Base-by-base conservation (phyloP, 768 basidiomycete genomes). In the Termitomyces sp. region DNA sequence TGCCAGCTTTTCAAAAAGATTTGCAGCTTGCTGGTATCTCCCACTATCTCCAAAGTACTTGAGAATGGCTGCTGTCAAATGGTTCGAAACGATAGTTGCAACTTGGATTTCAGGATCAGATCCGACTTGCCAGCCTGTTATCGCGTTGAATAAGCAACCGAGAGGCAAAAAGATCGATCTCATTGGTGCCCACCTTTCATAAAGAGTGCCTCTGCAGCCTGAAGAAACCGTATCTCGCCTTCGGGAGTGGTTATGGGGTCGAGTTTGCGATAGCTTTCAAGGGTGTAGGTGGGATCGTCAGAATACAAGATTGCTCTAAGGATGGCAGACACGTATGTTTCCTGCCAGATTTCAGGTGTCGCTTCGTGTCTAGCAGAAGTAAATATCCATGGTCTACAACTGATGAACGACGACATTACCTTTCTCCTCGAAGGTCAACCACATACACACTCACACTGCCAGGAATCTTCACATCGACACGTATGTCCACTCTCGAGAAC, bases 61-160 rank as follows among this genome's bases (percentile, higher is more conserved):
- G 78, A 98, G 83, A 63, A 98, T 82, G 0, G 91, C 96, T 12
- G 94, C 88, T 0, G 94, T 95, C 24, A 99, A 81, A 69, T 98
- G 97, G 69, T 99, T 99, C 24, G 94, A 95, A 5, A 97, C 93
- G 29, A 94, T 79, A 3, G 94, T 96, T 1, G 97, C 97, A 14
- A 99, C 96, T 68, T 99, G 97, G 24, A 98, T 96, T 72, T 99
- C 97, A 0, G 97, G 97, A 62, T 98, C 97, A 0, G 94, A 97
- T 2, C 96, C 97, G 8, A 98, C 90, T 68, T 97, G 95, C 97
- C 97, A 98, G 34, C 96, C 94, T 95, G 62, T n/a, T 13, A 24
- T 14, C 12, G 27, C 22, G 24, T 20, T 59, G 0, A 57, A 39
- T 31, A 54, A 4, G 24, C 13, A 32, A 9, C 7, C 29, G n/a